Evolutionary conservation across 306 rosid genomes (phyloP).

Genomic region (Fagus sylvatica): DNA sequence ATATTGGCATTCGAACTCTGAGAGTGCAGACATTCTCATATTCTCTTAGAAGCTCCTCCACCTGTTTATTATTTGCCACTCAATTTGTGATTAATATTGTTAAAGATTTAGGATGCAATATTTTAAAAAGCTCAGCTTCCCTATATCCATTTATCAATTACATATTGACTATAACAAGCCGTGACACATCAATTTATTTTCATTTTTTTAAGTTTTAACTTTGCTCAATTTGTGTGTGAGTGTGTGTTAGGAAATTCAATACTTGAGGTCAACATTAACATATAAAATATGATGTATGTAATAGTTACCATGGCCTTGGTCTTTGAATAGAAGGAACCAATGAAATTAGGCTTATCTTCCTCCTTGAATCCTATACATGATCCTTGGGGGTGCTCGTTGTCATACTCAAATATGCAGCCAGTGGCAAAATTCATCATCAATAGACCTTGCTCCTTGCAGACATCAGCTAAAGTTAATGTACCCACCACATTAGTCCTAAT

Average conservation of each 20-base stretch:
- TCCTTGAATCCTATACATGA: conserved; percentile 73
- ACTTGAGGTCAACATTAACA: no score
- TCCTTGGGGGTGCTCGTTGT: conserved; percentile 50
- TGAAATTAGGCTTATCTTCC: conserved; percentile 68
- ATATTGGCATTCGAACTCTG: conserved; percentile 77
- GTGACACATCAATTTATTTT: not conserved
- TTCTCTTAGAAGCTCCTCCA: conserved; percentile 59
- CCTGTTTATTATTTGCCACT: conserved; percentile 41
- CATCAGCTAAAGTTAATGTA: conserved; percentile 59
- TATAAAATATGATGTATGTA: no score
- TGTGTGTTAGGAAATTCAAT: no score
- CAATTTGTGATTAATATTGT: conserved; percentile 2
- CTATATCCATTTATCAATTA: not conserved
- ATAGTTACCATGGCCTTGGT: conserved; percentile 20
- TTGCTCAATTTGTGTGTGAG: no score
- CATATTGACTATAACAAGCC: not conserved
- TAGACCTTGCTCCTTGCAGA: conserved; percentile 54
- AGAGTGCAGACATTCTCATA: conserved; percentile 63
- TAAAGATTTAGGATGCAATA: not conserved
- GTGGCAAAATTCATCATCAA: conserved; percentile 72
- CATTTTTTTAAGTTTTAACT: no score
- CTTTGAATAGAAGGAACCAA: conserved; percentile 68
- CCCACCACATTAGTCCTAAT: conserved; percentile 72
- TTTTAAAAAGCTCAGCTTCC: not conserved
- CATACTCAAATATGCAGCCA: conserved; percentile 79